Base-by-base conservation (phyloP, 768 basidiomycete genomes). In the Coprinopsis cinerea region DNA sequence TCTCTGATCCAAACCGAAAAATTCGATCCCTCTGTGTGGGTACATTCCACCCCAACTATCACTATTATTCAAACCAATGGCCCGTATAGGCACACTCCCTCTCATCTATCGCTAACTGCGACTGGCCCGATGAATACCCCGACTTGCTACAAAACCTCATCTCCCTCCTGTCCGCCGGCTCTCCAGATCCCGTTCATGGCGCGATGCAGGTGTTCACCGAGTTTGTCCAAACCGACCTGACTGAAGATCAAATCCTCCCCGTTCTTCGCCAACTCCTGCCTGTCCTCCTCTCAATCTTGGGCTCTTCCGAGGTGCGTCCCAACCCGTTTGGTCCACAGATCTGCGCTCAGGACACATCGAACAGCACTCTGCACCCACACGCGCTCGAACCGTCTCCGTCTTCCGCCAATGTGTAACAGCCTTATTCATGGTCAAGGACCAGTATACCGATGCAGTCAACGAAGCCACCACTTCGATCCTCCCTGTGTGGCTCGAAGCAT, bases 111-210 rank as follows among this genome's bases (percentile, higher is more conserved):
- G 92, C 95, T 24, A 84, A 84, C 55, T 85, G 82, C 56, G 93
- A 97, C 69, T 97, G 92, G 91, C 95, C 94, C 7, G 93, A 96
- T 67, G 91, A 94, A 74, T 98, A 91, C 63, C 91, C 94, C 0
- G 83, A 88, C 41, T 78, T 97, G n/a, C 75, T 97, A 28, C 72
- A 72, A 37, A 73, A 77, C 39, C 77, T 99, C 17, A 82, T 98
- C 53, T 66, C 67, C 27, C 78, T 95, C 9, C 76, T 98, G 22
- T 84, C 86, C 2, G 85, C 88, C 2, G 75, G 72, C 37, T 82
- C 83, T 2, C 67, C 87, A 0, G 76, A 81, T 50, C 77, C 89
- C 4, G 88, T 96, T 4, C 93, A 98, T 66, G 96, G 96, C 20
- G 87, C 94, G 20, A 92, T 99, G 89, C 85, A 93, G 64, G 89